Evolutionary conservation across 2,329 filamentous ascomycete genomes (phyloP).

Genomic region (Fusarium pilosicola): DNA sequence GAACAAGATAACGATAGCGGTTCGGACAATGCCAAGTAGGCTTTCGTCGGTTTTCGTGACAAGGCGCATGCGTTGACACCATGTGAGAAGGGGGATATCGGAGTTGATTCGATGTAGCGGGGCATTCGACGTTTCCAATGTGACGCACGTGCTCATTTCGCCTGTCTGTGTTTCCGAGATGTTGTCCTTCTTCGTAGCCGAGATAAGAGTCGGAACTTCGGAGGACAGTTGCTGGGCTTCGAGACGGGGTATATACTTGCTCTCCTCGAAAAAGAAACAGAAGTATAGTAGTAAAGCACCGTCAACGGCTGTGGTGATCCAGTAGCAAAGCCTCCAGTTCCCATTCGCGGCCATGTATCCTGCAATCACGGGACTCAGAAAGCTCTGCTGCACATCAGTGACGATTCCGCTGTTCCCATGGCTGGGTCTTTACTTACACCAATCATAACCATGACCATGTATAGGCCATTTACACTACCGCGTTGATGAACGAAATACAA

Average conservation of each 20-base stretch:
- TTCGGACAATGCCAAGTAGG: constrained; percentile 4
- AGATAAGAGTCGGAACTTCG: neutral
- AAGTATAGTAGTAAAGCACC: constrained; percentile 23
- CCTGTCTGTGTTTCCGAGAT: neutral
- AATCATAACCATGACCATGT: constrained; percentile 43
- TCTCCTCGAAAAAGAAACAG: constrained; percentile 41
- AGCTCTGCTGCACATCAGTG: constrained; percentile 1
- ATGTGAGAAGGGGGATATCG: constrained; percentile 7
- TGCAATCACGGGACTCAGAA: constrained; percentile 45
- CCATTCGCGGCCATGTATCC: constrained; percentile 38
- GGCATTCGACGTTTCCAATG: neutral
- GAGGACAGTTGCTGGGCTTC: neutral
- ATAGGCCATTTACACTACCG: constrained; percentile 42
- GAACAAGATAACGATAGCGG: constrained; percentile 4
- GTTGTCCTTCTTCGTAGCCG: neutral
- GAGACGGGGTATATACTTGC: constrained; percentile 41
- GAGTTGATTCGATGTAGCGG: neutral
- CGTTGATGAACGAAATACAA: constrained; percentile 46
- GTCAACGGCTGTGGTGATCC: constrained; percentile 29
- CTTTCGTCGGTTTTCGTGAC: constrained; percentile 30
- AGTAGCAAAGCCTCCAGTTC: constrained; percentile 44
- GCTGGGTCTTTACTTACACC: constrained; percentile 21
- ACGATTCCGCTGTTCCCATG: fast-evolving
- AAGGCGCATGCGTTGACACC: constrained; percentile 12
- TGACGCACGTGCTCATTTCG: neutral